Evolutionary conservation across 2,329 filamentous ascomycete genomes (phyloP).

Genomic region (Arthroderma uncinatum): DNA sequence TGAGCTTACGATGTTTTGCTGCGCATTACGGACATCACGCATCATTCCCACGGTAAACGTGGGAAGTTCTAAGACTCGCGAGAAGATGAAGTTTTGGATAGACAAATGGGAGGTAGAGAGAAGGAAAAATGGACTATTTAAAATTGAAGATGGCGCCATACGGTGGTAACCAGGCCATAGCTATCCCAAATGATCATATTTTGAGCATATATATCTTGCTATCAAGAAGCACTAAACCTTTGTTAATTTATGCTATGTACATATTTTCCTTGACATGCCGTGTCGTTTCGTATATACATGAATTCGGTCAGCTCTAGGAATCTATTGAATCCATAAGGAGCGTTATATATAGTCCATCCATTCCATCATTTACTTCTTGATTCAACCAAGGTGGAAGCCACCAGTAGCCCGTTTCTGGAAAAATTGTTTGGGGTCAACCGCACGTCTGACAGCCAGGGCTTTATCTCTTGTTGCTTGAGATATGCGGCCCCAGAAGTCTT

Average conservation of each 20-base stretch:
- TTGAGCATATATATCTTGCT: not conserved
- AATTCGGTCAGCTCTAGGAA: not conserved
- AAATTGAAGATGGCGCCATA: slow-evolving; percentile 25
- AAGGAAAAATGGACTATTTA: slow-evolving; percentile 51
- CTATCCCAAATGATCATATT: not conserved
- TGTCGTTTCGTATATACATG: not conserved
- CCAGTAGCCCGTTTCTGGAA: slow-evolving; percentile 32
- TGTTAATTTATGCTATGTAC: not conserved
- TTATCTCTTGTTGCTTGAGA: slow-evolving; percentile 19
- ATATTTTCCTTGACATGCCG: not conserved
- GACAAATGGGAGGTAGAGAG: slow-evolving; percentile 53
- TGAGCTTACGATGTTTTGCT: slow-evolving; percentile 87
- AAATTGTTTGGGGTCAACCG: slow-evolving; percentile 33
- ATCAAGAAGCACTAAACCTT: not conserved
- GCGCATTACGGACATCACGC: slow-evolving; percentile 73
- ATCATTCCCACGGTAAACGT: slow-evolving; percentile 90
- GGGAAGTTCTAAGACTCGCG: slow-evolving; percentile 51
- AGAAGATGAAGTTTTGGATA: slow-evolving; percentile 56
- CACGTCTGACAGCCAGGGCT: slow-evolving; percentile 25
- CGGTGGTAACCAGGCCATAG: slow-evolving; percentile 22
- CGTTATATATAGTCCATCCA: not conserved
- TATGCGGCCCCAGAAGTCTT: slow-evolving; percentile 37
- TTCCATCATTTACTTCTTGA: not conserved
- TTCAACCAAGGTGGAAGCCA: slow-evolving; percentile 29
- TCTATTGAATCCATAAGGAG: not conserved